Percentiles rank a stretch among this genome's conserved stretches.
phyloP scores from a whole-genome alignment of 805 yeast species.

The Maudiozyma barnettii region DNA sequence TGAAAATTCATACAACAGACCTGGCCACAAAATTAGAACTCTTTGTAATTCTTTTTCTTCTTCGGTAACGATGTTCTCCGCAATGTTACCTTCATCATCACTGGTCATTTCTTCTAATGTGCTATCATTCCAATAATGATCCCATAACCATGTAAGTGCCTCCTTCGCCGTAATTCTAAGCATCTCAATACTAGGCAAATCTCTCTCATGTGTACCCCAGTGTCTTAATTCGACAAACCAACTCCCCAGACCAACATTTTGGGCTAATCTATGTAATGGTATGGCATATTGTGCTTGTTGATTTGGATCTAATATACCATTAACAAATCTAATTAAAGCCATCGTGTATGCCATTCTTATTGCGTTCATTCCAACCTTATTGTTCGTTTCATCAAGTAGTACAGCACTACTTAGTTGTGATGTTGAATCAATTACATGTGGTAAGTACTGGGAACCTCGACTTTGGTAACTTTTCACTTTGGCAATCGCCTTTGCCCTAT shows the following conservation, averaged over 20 bases:
- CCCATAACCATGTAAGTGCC: conserved; percentile 69
- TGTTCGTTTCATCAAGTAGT: conserved; percentile 32
- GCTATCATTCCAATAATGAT: conserved; percentile 56
- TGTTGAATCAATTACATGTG: conserved; percentile 66
- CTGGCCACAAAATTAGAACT: conserved; percentile 3
- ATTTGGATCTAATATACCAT: conserved; percentile 79
- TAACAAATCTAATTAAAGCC: conserved; percentile 78
- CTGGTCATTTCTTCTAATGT: conserved; percentile 16
- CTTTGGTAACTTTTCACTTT: conserved; percentile 45
- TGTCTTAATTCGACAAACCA: conserved; percentile 86
- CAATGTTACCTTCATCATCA: conserved; percentile 6
- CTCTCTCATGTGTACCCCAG: conserved; percentile 77
- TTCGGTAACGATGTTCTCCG: conserved; percentile 1
- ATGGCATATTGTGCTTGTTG: conserved; percentile 74
- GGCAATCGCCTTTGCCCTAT: conserved; percentile 38
- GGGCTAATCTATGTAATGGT: conserved; percentile 70
- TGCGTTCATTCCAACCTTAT: conserved; percentile 19
- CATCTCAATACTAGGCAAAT: conserved; percentile 59
- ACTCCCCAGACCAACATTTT: conserved; percentile 56
- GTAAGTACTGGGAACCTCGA: conserved; percentile 46
- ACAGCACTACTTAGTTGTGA: conserved; percentile 44
- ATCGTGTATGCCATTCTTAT: conserved; percentile 53
- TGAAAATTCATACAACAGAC: conserved; percentile 2
- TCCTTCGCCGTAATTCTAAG: conserved; percentile 48
- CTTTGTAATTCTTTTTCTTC: neutral